A percentile compares a stretch with the other conserved stretches of the same genome.
These are phyloP conservation scores for Dendrocalamus latiflorus DNA, from an alignment of 202 grass and related monocot genomes.

Conservation along the genomic window DNA sequence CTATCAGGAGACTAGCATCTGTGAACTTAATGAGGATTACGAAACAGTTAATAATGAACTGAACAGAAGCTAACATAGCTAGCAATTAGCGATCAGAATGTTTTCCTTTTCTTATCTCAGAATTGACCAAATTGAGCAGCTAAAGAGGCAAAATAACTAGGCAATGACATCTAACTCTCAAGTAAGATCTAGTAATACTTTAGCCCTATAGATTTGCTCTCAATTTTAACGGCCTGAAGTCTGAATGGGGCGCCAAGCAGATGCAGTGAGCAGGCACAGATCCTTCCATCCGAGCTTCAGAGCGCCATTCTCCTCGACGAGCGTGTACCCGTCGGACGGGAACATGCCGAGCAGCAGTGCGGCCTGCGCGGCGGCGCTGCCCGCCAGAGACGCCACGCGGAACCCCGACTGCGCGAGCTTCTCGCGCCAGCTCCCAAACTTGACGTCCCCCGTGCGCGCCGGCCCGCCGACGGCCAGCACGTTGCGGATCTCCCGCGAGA, in stretches of 20 bases:
- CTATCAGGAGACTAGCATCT: neutral
- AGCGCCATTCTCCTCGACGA: conserved; percentile 70
- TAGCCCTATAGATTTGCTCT: neutral
- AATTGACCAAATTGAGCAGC: conserved; percentile 18
- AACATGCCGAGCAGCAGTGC: conserved; percentile 81
- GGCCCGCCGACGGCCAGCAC: conserved; percentile 82
- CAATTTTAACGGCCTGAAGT: conserved; percentile 5
- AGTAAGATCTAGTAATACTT: neutral
- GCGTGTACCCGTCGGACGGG: conserved; percentile 74
- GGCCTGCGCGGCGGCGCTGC: conserved; percentile 73
- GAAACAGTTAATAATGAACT: neutral
- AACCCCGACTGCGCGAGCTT: conserved; percentile 73
- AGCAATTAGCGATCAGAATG: conserved; percentile 31
- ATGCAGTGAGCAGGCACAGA: conserved; percentile 70
- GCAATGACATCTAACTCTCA: neutral
- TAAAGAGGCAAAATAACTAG: conserved; percentile 27
- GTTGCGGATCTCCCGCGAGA: conserved; percentile 82
- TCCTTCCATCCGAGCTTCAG: conserved; percentile 90
- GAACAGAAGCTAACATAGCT: conserved; percentile 1
- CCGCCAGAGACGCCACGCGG: conserved; percentile 51
- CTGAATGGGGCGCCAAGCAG: conserved; percentile 73
- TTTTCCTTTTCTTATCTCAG: conserved; percentile 13
- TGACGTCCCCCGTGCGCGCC: conserved; percentile 58
- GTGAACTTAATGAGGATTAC: neutral
- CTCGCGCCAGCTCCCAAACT: conserved; percentile 79